These are phyloP conservation scores for Crassisporium funariophilum DNA, from an alignment of 768 basidiomycete genomes.

Conservation along the genomic window DNA sequence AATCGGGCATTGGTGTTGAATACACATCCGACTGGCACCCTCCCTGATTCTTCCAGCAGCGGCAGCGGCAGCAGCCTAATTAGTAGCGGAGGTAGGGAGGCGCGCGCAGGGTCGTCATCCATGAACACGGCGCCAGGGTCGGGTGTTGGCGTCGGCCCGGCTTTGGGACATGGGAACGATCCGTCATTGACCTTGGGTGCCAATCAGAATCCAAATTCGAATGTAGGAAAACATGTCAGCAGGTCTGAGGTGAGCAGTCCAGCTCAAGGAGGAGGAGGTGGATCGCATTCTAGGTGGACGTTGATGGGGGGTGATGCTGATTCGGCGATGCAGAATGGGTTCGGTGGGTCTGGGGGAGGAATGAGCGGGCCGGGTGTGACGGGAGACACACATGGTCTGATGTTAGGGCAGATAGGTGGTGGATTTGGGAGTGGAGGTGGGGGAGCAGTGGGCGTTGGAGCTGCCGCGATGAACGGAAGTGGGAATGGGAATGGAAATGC, in stretches of 20 bases:
- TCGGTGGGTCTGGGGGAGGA: slow-evolving; percentile 7
- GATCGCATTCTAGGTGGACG: slow-evolving; percentile 7
- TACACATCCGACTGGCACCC: slow-evolving; percentile 11
- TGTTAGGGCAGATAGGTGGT: slow-evolving; percentile 6
- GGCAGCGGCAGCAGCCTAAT: slow-evolving; percentile 8
- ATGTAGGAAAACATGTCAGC: slow-evolving; percentile 10
- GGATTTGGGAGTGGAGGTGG: slow-evolving; percentile 9
- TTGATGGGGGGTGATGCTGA: slow-evolving; percentile 7
- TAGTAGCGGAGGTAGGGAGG: no score
- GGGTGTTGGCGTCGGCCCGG: slow-evolving; percentile 17
- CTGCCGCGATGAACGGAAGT: slow-evolving; percentile 7
- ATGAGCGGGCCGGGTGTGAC: slow-evolving; percentile 3
- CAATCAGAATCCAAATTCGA: slow-evolving; percentile 5
- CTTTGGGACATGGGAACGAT: slow-evolving; percentile 18
- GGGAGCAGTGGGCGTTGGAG: slow-evolving; percentile 3
- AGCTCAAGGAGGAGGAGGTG: background rate
- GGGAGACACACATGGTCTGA: no score
- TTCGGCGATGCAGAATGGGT: slow-evolving; percentile 5
- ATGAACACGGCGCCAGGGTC: slow-evolving; percentile 12
- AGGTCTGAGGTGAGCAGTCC: slow-evolving; percentile 9
- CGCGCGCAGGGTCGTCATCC: slow-evolving; percentile 15
- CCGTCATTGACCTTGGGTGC: slow-evolving; percentile 5
- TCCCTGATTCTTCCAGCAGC: slow-evolving; percentile 16
- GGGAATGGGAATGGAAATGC: slow-evolving; percentile 18
- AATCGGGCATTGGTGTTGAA: slow-evolving; percentile 14